These are phyloP conservation scores for Aspergillus haitiensis DNA, from an alignment of 495 filamentous ascomycete genomes.

Conservation along the genomic window DNA sequence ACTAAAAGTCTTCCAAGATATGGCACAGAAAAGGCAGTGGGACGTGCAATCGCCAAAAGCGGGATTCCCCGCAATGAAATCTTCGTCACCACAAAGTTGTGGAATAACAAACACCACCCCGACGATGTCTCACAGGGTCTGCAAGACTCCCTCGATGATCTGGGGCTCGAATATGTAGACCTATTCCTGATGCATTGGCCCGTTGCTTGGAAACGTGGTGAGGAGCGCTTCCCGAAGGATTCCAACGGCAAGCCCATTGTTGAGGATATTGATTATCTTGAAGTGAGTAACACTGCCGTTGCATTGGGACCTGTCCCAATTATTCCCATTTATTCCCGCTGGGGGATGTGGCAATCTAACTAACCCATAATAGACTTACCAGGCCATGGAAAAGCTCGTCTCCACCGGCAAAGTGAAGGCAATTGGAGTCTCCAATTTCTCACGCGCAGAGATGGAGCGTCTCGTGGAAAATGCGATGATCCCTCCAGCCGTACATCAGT, in stretches of 20 bases:
- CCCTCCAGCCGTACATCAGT: constrained; percentile 65
- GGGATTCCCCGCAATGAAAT: constrained; percentile 58
- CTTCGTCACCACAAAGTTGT: constrained; percentile 71
- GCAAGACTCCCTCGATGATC: constrained; percentile 59
- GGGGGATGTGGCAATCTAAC: not conserved
- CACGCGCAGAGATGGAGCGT: constrained; percentile 63
- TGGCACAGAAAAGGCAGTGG: constrained; percentile 52
- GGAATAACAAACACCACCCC: constrained; percentile 66
- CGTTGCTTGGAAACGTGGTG: constrained; percentile 48
- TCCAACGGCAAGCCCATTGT: constrained; percentile 44
- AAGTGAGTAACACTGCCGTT: constrained; percentile 37
- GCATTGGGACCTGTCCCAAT: not conserved
- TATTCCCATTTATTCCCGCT: not conserved
- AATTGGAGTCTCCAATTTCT: constrained; percentile 81
- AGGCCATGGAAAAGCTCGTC: constrained; percentile 63
- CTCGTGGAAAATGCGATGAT: constrained; percentile 60
- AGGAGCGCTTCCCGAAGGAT: constrained; percentile 44
- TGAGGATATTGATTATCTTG: constrained; percentile 49
- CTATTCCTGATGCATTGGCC: constrained; percentile 73
- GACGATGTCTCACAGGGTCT: constrained; percentile 60
- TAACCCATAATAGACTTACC: constrained; percentile 48
- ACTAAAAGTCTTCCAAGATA: constrained; percentile 36
- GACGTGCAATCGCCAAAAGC: constrained; percentile 56
- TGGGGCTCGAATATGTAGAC: constrained; percentile 66
- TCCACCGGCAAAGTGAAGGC: constrained; percentile 57